Evolutionary conservation across 331 rosid species (phyloP).

Genomic region (Acacia pycnantha): DNA sequence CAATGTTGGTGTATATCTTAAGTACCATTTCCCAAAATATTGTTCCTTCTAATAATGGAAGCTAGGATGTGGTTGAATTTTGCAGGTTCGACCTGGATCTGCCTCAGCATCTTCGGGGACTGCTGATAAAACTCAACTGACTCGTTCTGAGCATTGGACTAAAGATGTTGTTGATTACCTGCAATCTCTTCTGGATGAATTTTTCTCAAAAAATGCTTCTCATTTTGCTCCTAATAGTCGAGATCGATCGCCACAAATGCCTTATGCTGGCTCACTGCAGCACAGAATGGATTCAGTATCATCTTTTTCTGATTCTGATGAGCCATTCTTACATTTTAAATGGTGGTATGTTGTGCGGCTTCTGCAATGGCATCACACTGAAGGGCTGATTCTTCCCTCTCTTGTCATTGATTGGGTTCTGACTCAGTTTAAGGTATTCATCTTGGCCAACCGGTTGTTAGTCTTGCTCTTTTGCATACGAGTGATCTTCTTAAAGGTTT

Average conservation of each 20-base stretch:
- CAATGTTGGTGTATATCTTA: not conserved
- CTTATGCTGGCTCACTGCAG: constrained; percentile 62
- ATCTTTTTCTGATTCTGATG: constrained; percentile 66
- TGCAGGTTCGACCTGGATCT: constrained; percentile 81
- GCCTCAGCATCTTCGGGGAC: constrained; percentile 58
- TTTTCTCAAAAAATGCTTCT: constrained; percentile 61
- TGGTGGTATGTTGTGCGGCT: constrained; percentile 98
- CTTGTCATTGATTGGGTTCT: constrained; percentile 94
- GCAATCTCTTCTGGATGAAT: constrained; percentile 83
- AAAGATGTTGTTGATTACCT: constrained; percentile 87
- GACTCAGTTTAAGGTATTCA: constrained; percentile 77
- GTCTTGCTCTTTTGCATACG: not conserved
- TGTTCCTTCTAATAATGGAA: constrained; percentile 27
- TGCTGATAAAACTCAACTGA: constrained; percentile 73
- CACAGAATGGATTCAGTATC: constrained; percentile 56
- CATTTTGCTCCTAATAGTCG: constrained; percentile 58
- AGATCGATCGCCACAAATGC: constrained; percentile 68
- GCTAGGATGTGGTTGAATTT: constrained; percentile 41
- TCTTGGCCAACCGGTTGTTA: not conserved
- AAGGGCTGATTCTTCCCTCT: constrained; percentile 85
- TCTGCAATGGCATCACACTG: constrained; percentile 94
- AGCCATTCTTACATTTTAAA: constrained; percentile 80
- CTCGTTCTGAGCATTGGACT: constrained; percentile 90
- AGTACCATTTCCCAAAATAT: constrained; percentile 1
- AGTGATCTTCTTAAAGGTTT: constrained; percentile 9